Evolutionary conservation across 441 rosid species (phyloP), one percentile per base, ranked within the genome.

Genomic region (Iberis amara): DNA sequence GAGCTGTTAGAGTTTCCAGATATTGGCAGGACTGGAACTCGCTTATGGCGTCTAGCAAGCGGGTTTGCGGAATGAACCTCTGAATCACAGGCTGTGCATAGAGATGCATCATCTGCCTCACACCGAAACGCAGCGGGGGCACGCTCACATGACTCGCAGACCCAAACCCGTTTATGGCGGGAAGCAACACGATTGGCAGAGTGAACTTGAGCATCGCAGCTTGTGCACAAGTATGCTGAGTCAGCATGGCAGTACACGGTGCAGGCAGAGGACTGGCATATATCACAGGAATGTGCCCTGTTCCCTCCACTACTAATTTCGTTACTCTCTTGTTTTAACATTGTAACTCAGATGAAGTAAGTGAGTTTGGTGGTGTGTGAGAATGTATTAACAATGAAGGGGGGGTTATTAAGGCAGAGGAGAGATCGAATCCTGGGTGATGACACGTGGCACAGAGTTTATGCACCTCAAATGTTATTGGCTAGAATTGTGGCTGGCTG

Each of bases 81-180:
- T 8, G 87, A 75, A 41, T 91, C 96, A 32, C 98, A 91, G 39
- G 86, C 55, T 4, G 66, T 32, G 53, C 98, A 91, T 14, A 91
- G 81, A 14, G 95, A 86, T 2, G 96, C 98, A 1, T 96, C 87
- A 27, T 91, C 96, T 2, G 98, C 95, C 79, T 88, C 88, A 77
- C 98, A 88, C 4, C 81, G 45, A 52, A 83, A 82, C 30, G 85
- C 83, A 8, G 98, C 98, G 0, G 98, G 98, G 13, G 94, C 86
- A 0, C 79, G 78, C 57, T 91, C 96, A 44, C 98, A 91, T 0
- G 83, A 83, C 53, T 88, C 85, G 52, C 98, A 91, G 21, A 91
- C 82, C 69, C 78, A 65, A 12, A 85, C 91, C 26, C 95, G 91
- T 76, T 78, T 91, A 49, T 91, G 98, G 55, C 96, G 79, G 2